Percentiles rank a stretch among this genome's conserved stretches.
Evolutionary conservation across 2,329 filamentous ascomycete genomes (phyloP).

Genomic region (Trichoderma koningiopsis): DNA sequence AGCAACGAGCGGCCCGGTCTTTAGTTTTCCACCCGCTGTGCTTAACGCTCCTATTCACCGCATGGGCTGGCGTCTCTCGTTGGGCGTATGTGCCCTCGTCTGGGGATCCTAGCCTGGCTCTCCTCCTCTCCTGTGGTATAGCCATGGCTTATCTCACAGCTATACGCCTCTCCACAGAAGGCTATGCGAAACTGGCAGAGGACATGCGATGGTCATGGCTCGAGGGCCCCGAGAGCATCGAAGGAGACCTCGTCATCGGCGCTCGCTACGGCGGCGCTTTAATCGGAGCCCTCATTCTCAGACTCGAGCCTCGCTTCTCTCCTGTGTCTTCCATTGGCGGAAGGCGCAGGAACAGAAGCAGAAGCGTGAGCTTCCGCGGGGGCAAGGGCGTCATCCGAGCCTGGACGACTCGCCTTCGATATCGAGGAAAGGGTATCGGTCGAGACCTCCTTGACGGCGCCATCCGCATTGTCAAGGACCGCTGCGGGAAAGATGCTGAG

Average conservation of each 20-base stretch:
- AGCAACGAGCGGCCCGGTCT: constrained; percentile 64
- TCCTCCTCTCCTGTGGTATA: constrained; percentile 62
- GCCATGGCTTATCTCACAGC: constrained; percentile 64
- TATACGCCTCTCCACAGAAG: constrained; percentile 61
- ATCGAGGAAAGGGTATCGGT: constrained; percentile 73
- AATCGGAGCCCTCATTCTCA: constrained; percentile 71
- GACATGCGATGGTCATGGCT: constrained; percentile 65
- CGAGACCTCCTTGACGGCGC: constrained; percentile 72
- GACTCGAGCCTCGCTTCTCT: constrained; percentile 54
- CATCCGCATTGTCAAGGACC: constrained; percentile 66
- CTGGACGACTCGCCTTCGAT: constrained; percentile 75
- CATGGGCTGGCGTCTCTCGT: constrained; percentile 50
- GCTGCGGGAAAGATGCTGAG: constrained; percentile 66
- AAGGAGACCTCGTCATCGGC: constrained; percentile 63
- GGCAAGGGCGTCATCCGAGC: constrained; percentile 74
- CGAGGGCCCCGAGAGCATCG: constrained; percentile 41
- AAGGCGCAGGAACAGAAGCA: constrained; percentile 45
- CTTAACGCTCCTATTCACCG: constrained; percentile 49
- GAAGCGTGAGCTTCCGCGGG: constrained; percentile 49
- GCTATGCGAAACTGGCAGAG: constrained; percentile 67
- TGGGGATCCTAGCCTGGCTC: constrained; percentile 55
- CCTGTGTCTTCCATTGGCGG: constrained; percentile 32
- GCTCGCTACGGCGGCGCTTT: constrained; percentile 68
- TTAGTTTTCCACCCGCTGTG: constrained; percentile 65
- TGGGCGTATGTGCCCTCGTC: constrained; percentile 48